phyloP scores from a whole-genome alignment of 2,329 filamentous ascomycete genomes.

The Ceratocystis albifundus region DNA sequence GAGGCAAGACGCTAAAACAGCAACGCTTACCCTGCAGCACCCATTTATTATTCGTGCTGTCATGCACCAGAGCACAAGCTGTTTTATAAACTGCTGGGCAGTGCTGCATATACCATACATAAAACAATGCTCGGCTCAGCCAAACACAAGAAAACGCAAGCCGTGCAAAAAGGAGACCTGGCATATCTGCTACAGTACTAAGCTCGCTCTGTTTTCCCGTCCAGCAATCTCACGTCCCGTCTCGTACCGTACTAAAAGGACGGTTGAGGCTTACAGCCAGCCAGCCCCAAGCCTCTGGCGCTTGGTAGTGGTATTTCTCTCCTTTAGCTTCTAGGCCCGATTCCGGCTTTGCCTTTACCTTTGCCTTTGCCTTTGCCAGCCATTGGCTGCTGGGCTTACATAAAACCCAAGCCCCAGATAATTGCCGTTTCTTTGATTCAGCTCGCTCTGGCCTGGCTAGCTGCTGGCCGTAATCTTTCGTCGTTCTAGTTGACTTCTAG shows the following conservation, averaged over 20 bases:
- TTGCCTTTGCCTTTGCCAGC: too few relatives aligned
- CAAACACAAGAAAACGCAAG: background rate
- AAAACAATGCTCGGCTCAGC: background rate
- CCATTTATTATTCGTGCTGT: too few relatives aligned
- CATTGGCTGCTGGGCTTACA: background rate
- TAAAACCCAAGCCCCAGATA: background rate
- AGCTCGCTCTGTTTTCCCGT: background rate
- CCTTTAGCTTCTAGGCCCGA: background rate
- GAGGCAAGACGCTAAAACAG: too few relatives aligned
- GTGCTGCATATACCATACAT: background rate
- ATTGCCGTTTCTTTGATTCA: too few relatives aligned
- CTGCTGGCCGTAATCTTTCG: background rate
- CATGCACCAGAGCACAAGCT: too few relatives aligned
- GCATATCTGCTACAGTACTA: background rate
- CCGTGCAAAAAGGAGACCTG: background rate
- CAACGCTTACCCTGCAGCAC: too few relatives aligned
- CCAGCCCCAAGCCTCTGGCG: background rate
- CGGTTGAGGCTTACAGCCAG: background rate
- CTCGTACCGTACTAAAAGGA: background rate
- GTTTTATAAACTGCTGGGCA: too few relatives aligned
- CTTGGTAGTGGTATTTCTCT: background rate
- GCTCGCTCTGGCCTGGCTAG: background rate
- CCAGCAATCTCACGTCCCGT: too few relatives aligned
- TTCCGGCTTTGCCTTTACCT: background rate
- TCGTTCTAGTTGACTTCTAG: constrained; percentile 2